Base-by-base conservation (phyloP, 306 rosid genomes). In the Carpinus viminea region DNA sequence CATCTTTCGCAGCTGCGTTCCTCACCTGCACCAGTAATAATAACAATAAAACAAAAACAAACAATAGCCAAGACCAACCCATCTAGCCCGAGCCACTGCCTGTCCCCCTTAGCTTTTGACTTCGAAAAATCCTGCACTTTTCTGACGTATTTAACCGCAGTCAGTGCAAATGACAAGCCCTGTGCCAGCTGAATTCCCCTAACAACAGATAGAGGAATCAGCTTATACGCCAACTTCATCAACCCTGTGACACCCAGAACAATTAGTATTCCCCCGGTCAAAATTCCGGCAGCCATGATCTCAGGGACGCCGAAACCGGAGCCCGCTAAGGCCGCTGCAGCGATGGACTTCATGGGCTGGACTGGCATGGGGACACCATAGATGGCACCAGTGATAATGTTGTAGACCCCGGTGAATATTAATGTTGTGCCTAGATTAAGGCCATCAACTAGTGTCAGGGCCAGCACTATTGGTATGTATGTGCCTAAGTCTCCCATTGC, bases 401-500 rank as follows among this genome's bases (percentile, higher is more conserved):
- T 88, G 77, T 88, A 91, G 48, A 88, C 16, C 16, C 98, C 96
- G 0, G 93, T 89, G 89, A 91, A 93, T 21, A 93, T 88, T 62
- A 93, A 65, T 12, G 98, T 93, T 56, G 98, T 93, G 28, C 98
- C 96, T 1, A 93, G 85, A 76, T 89, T 86, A 47, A 90, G 91
- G 84, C 85, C 71, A 12, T 76, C 87, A 62, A 91, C 84, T 2
- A 92, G 80, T 7, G 97, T 87, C 47, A 92, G 74, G n/a, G 93
- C 85, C 3, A 92, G 54, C 0, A 92, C 87, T 47, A 92, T 90
- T 68, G 97, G 96, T 73, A 92, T 92, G 78, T 84, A 92, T 1
- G 97, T 92, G 66, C 97, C 97, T 0, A 92, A 81, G 81, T 92
- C 95, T 1, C 97, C 95, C 93, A 90, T 89, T 68, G 97, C 97